These are phyloP conservation scores for Coniochaeta prunicola DNA, from an alignment of 2,329 filamentous ascomycete species.

Conservation along the genomic window DNA sequence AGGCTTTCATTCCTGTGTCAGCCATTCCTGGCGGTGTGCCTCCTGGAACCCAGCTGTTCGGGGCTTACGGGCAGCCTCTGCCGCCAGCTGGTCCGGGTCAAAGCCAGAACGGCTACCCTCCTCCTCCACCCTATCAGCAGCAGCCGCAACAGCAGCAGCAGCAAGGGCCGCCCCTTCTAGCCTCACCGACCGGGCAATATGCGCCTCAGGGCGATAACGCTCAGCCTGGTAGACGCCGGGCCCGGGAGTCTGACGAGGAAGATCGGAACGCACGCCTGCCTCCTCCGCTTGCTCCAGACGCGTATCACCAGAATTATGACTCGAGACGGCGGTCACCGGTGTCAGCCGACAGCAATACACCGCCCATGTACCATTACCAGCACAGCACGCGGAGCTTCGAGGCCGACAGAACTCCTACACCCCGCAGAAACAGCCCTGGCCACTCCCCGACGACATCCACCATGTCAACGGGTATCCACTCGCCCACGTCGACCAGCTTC, in stretches of 20 bases:
- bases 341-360: background rate
- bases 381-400: conserved; percentile 22
- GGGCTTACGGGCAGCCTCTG: conserved; percentile 50
- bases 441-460: conserved; percentile 24
- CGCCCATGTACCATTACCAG: conserved; percentile 19
- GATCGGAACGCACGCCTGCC: conserved; percentile 35
- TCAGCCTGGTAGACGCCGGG: conserved; percentile 26
- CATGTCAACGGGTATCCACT: background rate
- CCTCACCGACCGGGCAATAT: conserved; percentile 27
- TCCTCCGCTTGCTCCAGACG: conserved; percentile 37
- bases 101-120: conserved; percentile 12
- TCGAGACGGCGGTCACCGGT: conserved; percentile 3
- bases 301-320: conserved; percentile 23
- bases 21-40: conserved; percentile 51
- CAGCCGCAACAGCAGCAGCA: conserved; percentile 15
- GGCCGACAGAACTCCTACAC: conserved; percentile 27
- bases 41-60: conserved; percentile 48
- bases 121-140: conserved; percentile 7
- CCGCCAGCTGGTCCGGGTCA: conserved; percentile 14
- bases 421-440: conserved; percentile 26
- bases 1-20: conserved; percentile 52
- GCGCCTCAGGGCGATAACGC: conserved; percentile 27
- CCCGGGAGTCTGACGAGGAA: conserved; percentile 27
- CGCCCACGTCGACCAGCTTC: background rate
- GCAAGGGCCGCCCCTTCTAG: conserved; percentile 13